Conservation (phyloP, 1,139 yeast species). For the Candida sp. region DNA sequence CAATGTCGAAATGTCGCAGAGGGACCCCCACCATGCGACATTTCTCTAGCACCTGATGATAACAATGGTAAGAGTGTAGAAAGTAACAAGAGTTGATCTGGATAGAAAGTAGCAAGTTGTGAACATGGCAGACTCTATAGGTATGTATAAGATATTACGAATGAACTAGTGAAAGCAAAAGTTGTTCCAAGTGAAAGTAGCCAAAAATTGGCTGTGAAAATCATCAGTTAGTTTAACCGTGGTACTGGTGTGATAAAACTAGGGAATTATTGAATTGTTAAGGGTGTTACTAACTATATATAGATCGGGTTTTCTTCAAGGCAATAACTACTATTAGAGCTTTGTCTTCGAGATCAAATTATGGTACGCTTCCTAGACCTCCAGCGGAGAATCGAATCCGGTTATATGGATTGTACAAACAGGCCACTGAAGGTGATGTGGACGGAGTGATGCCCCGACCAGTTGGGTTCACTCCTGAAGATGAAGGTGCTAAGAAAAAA, state of each 20-base stretch:
- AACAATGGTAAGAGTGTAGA: neutral
- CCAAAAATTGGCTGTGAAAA: no score
- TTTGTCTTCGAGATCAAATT: slow-evolving; percentile 63
- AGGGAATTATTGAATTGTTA: no score
- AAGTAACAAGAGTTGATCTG: neutral
- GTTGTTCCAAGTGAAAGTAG: no score
- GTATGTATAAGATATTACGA: slow-evolving; percentile 1
- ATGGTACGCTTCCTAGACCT: slow-evolving; percentile 75
- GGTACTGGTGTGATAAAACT: no score
- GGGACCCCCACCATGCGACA: neutral
- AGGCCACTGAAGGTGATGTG: slow-evolving; percentile 85
- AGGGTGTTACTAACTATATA: slow-evolving; percentile 1
- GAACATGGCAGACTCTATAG: slow-evolving; percentile 2
- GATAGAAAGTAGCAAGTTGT: neutral
- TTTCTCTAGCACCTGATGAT: neutral
- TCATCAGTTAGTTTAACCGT: no score
- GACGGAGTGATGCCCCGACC: slow-evolving; percentile 68
- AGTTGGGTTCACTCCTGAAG: slow-evolving; percentile 55
- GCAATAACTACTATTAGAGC: slow-evolving; percentile 80
- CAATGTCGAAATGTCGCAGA: neutral
- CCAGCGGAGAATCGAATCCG: slow-evolving; percentile 70
- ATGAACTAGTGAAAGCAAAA: no score
- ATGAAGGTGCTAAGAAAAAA: slow-evolving; percentile 65
- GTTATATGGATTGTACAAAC: slow-evolving; percentile 81
- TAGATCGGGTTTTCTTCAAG: slow-evolving; percentile 75